A percentile compares a stretch with the other conserved stretches of the same genome.
Conservation (phyloP, 768 basidiomycete genomes). For the Hebeloma cylindrosporum region DNA sequence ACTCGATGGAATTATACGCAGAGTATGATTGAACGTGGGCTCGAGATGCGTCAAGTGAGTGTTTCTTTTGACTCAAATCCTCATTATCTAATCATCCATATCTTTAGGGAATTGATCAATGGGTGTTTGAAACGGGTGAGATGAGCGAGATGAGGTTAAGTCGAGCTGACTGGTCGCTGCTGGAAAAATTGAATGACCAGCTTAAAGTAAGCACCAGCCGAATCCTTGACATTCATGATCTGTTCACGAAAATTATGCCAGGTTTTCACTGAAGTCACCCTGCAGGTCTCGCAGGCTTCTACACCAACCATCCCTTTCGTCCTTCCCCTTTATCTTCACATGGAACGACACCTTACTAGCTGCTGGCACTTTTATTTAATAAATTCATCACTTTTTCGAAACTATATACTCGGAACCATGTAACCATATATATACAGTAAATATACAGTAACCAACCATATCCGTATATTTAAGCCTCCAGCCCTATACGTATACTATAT, state of each 20-base stretch:
- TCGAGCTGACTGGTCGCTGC: slow-evolving; percentile 20
- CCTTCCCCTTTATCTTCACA: slow-evolving; percentile 29
- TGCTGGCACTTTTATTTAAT: slow-evolving; percentile 10
- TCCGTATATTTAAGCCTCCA: slow-evolving; percentile 20
- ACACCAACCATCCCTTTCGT: slow-evolving; percentile 32
- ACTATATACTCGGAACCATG: slow-evolving; percentile 1
- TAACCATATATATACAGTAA: slow-evolving; percentile 26
- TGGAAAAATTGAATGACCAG: slow-evolving; percentile 18
- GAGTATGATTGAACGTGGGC: slow-evolving; percentile 31
- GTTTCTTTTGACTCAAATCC: not conserved
- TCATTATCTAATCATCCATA: not conserved
- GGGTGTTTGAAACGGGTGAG: slow-evolving; percentile 24
- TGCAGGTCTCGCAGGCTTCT: slow-evolving; percentile 24
- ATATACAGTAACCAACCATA: slow-evolving; percentile 21
- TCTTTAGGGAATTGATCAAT: slow-evolving; percentile 32
- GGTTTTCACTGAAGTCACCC: slow-evolving; percentile 32
- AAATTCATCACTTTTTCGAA: not conserved
- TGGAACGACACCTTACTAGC: slow-evolving; percentile 22
- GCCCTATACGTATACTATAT: slow-evolving; percentile 25
- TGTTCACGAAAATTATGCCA: slow-evolving; percentile 16
- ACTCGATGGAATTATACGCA: slow-evolving; percentile 38
- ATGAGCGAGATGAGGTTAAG: slow-evolving; percentile 17
- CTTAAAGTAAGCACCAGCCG: slow-evolving; percentile 17
- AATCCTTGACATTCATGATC: not conserved
- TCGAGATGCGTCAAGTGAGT: slow-evolving; percentile 25